A percentile compares a stretch with the other conserved stretches of the same genome.
These are phyloP conservation scores for Populus alba DNA, from an alignment of 345 rosid species.

Conservation along the genomic window DNA sequence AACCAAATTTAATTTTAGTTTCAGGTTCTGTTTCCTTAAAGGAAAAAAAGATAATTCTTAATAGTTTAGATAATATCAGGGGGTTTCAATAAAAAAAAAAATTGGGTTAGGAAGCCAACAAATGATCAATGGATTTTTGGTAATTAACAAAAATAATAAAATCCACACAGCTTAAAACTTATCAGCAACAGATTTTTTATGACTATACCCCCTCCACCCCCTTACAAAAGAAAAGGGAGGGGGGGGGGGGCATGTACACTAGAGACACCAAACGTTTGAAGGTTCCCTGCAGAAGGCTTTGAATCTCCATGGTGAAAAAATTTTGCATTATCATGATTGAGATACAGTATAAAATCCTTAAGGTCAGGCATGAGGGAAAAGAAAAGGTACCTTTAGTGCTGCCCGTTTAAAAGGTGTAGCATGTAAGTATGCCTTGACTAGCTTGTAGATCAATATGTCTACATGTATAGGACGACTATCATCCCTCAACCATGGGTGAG, in stretches of 20 bases:
- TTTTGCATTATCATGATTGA: not conserved
- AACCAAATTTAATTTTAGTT: not conserved
- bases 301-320: not conserved
- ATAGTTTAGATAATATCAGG: not conserved
- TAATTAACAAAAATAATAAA: no score
- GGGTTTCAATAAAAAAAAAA: not conserved
- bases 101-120: not conserved
- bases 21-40: not conserved
- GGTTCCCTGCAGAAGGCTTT: not conserved
- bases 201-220: no score
- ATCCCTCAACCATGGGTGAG: conserved; percentile 87
- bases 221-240: no score
- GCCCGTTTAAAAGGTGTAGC: conserved; percentile 76
- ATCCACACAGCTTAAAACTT: not conserved
- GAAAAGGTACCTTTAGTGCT: conserved; percentile 65
- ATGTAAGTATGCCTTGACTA: conserved; percentile 67
- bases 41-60: not conserved
- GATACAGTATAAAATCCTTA: not conserved
- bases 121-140: no score
- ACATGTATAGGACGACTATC: conserved; percentile 56
- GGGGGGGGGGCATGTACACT: not conserved
- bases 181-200: no score
- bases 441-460: conserved; percentile 75
- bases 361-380: not conserved
- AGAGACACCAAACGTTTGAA: not conserved